A percentile compares a stretch with the other conserved stretches of the same genome.
Conservation (phyloP, 805 yeast genomes). For the Candida jianshihensis region DNA sequence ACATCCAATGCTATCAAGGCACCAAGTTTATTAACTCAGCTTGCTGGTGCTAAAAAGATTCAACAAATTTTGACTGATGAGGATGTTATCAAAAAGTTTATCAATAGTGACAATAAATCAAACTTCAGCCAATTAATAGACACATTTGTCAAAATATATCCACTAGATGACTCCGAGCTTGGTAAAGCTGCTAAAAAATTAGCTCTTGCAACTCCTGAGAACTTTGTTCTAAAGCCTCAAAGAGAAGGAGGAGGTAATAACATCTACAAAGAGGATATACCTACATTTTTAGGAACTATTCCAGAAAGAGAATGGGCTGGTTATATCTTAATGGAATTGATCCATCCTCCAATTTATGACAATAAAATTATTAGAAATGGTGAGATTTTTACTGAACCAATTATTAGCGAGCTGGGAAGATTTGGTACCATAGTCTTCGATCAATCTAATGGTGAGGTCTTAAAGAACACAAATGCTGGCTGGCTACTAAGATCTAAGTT, state of each 20-base stretch:
- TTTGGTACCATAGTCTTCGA: conserved; percentile 82
- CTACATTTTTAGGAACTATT: conserved; percentile 52
- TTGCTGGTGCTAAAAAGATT: conserved; percentile 88
- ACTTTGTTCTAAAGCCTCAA: conserved; percentile 89
- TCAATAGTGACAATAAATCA: conserved; percentile 25
- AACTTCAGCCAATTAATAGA: conserved; percentile 27
- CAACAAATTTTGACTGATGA: conserved; percentile 79
- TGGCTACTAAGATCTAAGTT: conserved; percentile 86
- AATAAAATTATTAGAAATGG: conserved; percentile 71
- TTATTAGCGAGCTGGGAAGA: conserved; percentile 86
- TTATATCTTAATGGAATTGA: conserved; percentile 89
- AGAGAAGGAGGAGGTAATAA: conserved; percentile 99
- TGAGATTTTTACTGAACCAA: conserved; percentile 57
- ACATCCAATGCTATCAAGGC: conserved; percentile 78
- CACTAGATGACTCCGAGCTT: conserved; percentile 63
- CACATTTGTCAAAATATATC: conserved; percentile 84
- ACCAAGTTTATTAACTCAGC: conserved; percentile 82
- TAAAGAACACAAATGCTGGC: conserved; percentile 67
- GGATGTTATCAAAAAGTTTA: conserved; percentile 39
- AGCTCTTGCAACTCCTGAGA: conserved; percentile 61
- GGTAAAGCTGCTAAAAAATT: conserved; percentile 59
- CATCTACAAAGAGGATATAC: conserved; percentile 81
- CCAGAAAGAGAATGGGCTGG: conserved; percentile 79
- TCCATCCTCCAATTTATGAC: conserved; percentile 61
- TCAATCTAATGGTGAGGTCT: conserved; percentile 46